Evolutionary conservation across 1,284 basidiomycete species (phyloP), one percentile per base, ranked within the genome.

Genomic region (Hymenochaete sp.): DNA sequence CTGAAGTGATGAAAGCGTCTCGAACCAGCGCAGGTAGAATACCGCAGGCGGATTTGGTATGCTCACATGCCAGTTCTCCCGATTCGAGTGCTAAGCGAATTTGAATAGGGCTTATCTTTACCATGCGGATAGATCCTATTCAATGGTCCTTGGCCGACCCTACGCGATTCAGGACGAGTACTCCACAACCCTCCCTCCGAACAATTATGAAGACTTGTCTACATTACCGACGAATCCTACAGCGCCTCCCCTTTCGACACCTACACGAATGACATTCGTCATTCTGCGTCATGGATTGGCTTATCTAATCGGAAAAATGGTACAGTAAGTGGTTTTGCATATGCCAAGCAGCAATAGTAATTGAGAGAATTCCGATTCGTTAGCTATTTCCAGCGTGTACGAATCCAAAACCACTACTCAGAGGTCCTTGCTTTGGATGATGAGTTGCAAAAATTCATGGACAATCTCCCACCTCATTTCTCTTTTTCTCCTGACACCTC

Each of bases 41-140:
- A 95, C 55, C 75, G 93, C 39, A 77, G 93, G 45, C 75, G 93
- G 21, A 81, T 96, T 53, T 97, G 93, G 92, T 84, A 60, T 53
- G 57, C 16, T n/a, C n/a, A n/a, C n/a, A n/a, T n/a, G n/a, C 27
- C 35, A 33, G 14, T 37, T 26, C 21, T 32, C 53, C 29, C 29
- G 21, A 16, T 31, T 48, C 32, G n/a, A 24, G 7, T 21, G 7
- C 32, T 29, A 29, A 46, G 38, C 27, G 44, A 42, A 22, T 16
- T 32, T 44, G 31, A 22, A 25, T 22, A 87, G 83, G 84, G 86
- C 89, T 8, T 91, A 93, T 60, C 70, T 96, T 3, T 95, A 93
- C 59, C 90, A 95, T 59, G 89, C 89, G 3, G 93, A 97, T 62
- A 79, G 90, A 37, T 90, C 88, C 2, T 90, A 89, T 60, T 89